Evolutionary conservation across 306 rosid species (phyloP).

Genomic region (Cucurbita maxima): DNA sequence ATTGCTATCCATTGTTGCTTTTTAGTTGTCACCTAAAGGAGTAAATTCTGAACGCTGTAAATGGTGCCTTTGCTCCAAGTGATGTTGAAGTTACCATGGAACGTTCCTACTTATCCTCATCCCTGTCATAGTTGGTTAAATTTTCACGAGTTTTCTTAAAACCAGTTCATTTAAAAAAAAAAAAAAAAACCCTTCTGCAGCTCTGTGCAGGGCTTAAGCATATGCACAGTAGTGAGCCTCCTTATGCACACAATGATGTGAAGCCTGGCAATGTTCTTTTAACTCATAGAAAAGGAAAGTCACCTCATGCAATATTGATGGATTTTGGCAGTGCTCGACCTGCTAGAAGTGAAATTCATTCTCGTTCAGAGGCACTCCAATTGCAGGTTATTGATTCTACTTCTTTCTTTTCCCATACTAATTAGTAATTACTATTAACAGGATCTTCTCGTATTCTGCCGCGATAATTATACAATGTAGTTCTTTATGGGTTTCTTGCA

Average conservation of each 20-base stretch:
- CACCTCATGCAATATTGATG: conserved; percentile 91
- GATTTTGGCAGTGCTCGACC: conserved; percentile 98
- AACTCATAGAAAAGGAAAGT: conserved; percentile 60
- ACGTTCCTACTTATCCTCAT: neutral
- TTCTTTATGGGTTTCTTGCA: neutral
- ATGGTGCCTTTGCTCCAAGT: neutral
- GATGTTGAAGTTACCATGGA: neutral
- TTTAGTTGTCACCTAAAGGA: neutral
- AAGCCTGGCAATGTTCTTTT: conserved; percentile 91
- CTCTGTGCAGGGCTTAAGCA: conserved; percentile 98
- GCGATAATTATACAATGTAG: neutral
- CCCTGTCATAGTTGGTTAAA: neutral
- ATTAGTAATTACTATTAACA: neutral
- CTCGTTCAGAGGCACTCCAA: conserved; percentile 89
- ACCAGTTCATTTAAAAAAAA: neutral
- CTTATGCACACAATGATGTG: conserved; percentile 97
- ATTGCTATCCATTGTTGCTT: conserved; percentile 10
- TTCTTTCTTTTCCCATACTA: neutral
- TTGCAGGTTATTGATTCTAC: conserved; percentile 51
- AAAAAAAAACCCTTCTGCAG: conserved; percentile 25
- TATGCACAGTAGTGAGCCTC: conserved; percentile 83
- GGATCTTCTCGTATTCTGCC: neutral
- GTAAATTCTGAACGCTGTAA: neutral
- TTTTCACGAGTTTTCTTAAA: neutral
- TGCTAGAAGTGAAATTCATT: conserved; percentile 57